A percentile compares a stretch with the other conserved stretches of the same genome.
Evolutionary conservation across 257 asterid species (phyloP).

Genomic region (Capsicum chinense): DNA sequence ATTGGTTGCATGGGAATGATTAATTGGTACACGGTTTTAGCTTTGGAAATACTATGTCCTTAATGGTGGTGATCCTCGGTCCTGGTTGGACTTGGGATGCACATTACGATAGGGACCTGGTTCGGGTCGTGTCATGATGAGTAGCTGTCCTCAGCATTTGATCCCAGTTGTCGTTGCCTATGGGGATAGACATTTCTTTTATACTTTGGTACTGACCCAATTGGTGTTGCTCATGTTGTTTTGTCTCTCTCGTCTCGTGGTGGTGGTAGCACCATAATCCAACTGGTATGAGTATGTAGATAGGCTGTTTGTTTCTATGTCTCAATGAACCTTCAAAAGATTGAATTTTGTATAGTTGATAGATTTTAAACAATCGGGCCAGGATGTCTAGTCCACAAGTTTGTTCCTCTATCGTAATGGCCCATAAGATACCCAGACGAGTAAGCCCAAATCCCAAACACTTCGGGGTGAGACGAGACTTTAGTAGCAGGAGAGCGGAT

Average conservation of each 20-base stretch:
- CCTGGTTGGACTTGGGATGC: no score
- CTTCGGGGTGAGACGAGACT: no score
- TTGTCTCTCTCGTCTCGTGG: conserved; percentile 43
- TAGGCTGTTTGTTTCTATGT: conserved; percentile 38
- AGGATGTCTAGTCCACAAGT: background rate
- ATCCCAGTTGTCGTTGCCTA: conserved; percentile 44
- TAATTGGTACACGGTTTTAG: no score
- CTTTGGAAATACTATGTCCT: no score
- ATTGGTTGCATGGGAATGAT: no score
- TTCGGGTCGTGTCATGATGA: background rate
- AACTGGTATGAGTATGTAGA: conserved; percentile 34
- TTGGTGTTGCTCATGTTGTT: conserved; percentile 43
- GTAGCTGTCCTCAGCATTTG: conserved; percentile 34
- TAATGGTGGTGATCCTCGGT: no score
- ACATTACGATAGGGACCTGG: no score
- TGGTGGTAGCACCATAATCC: conserved; percentile 47
- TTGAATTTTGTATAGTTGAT: background rate
- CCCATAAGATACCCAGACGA: no score
- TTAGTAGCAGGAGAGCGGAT: no score
- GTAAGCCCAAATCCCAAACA: no score
- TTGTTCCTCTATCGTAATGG: background rate
- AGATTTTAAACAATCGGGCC: conserved; percentile 15
- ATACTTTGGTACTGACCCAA: conserved; percentile 42
- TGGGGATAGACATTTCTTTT: conserved; percentile 45
- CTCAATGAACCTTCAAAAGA: conserved; percentile 24